These are phyloP conservation scores for Parathielavia appendiculata DNA, from an alignment of 495 filamentous ascomycete genomes.

Conservation along the genomic window DNA sequence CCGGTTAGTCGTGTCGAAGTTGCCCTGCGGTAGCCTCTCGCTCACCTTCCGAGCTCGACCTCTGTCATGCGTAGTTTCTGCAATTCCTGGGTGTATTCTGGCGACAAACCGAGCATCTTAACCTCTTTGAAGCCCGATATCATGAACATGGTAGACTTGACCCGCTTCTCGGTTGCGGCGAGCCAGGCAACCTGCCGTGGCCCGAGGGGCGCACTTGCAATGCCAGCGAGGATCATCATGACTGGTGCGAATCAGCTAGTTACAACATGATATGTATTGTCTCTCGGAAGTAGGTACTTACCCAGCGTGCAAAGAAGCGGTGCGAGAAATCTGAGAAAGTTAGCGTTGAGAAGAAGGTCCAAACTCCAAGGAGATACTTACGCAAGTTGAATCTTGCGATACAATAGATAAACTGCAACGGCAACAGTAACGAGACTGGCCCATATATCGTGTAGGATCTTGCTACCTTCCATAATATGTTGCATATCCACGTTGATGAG, in stretches of 20 bases:
- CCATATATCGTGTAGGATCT: constrained; percentile 15
- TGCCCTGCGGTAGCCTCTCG: no score
- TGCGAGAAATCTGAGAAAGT: constrained; percentile 1
- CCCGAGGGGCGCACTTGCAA: constrained; percentile 8
- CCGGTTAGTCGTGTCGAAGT: background rate
- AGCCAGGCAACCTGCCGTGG: constrained; percentile 12
- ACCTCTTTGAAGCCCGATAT: constrained; percentile 12
- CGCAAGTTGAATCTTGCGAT: constrained; percentile 12
- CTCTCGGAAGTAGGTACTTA: background rate
- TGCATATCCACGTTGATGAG: constrained; percentile 15
- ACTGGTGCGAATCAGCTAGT: background rate
- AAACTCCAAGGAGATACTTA: background rate
- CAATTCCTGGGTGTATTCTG: constrained; percentile 7
- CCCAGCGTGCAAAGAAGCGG: constrained; percentile 10
- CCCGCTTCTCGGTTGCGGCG: constrained; percentile 2
- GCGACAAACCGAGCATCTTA: constrained; percentile 11
- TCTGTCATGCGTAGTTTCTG: constrained; percentile 6
- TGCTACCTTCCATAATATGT: constrained; percentile 13
- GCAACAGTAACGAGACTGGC: constrained; percentile 10
- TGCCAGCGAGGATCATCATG: constrained; percentile 11
- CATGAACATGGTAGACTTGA: constrained; percentile 15
- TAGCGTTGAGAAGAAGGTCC: background rate
- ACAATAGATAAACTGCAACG: constrained; percentile 8
- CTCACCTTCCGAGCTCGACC: constrained; percentile 9
- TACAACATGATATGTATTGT: background rate